These are phyloP conservation scores for Zygotorulaspora sp. DNA, from an alignment of 805 yeast genomes.

Conservation along the genomic window DNA sequence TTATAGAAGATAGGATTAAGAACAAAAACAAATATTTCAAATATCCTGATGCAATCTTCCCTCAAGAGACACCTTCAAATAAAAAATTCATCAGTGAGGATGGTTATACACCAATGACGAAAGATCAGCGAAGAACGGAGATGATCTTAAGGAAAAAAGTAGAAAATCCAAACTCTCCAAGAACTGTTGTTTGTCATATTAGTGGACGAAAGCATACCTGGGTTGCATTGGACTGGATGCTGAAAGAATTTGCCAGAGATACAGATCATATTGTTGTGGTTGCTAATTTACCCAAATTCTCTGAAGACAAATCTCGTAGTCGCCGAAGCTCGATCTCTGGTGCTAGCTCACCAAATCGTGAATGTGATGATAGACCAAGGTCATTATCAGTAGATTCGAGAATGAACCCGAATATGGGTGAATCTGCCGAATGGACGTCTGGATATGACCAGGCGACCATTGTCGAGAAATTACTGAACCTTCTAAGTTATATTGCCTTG, in stretches of 20 bases:
- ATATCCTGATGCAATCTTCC: conserved; percentile 23
- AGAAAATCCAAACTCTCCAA: conserved; percentile 30
- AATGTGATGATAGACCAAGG: conserved; percentile 4
- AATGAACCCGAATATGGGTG: conserved; percentile 11
- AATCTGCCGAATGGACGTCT: conserved; percentile 28
- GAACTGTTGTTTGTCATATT: conserved; percentile 59
- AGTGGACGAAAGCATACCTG: conserved; percentile 74
- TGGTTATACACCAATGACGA: conserved; percentile 24
- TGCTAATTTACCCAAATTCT: conserved; percentile 37
- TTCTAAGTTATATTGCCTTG: conserved; percentile 23
- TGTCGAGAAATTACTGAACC: conserved; percentile 21
- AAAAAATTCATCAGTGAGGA: conserved; percentile 14
- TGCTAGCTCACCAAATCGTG: conserved; percentile 5
- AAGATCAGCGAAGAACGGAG: conserved; percentile 23
- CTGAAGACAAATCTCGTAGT: conserved; percentile 11
- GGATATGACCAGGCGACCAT: conserved; percentile 30
- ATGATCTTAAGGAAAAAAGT: conserved; percentile 20
- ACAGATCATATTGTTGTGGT: conserved; percentile 66
- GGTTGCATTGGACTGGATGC: conserved; percentile 74
- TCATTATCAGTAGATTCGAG: conserved; percentile 14
- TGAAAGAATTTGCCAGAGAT: conserved; percentile 49
- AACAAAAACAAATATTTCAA: conserved; percentile 19
- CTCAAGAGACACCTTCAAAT: conserved; percentile 7
- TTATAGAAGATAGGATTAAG: conserved; percentile 19
- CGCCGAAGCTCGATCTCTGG: conserved; percentile 6